Evolutionary conservation across 805 yeast species (phyloP).

Genomic region (Komagataella kurtzmanii): DNA sequence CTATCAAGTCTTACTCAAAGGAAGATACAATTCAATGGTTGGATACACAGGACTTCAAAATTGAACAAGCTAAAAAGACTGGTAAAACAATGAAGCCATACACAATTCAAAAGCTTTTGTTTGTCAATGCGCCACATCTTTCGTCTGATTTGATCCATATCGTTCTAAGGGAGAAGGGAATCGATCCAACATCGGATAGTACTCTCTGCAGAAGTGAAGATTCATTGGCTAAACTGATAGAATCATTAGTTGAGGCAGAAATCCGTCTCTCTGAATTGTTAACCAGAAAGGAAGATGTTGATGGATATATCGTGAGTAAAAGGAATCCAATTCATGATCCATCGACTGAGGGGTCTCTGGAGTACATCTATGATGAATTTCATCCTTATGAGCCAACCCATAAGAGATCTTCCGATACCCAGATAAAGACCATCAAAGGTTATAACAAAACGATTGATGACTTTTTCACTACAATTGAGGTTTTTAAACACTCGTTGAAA

Average conservation of each 20-base stretch:
- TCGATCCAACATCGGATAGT: constrained; percentile 29
- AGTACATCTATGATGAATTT: constrained; percentile 36
- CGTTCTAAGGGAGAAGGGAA: constrained; percentile 27
- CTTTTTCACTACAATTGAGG: constrained; percentile 76
- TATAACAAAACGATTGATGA: constrained; percentile 75
- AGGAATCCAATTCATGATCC: constrained; percentile 37
- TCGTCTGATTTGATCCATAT: constrained; percentile 70
- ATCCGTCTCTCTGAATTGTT: constrained; percentile 24
- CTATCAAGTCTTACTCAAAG: constrained; percentile 6
- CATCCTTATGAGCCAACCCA: constrained; percentile 36
- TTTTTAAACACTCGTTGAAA: constrained; percentile 61
- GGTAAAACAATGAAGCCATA: constrained; percentile 28
- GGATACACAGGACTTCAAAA: constrained; percentile 1
- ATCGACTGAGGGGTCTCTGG: constrained; percentile 15
- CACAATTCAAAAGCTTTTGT: constrained; percentile 58
- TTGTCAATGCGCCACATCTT: constrained; percentile 56
- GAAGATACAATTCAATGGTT: constrained; percentile 25
- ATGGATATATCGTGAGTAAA: constrained; percentile 55
- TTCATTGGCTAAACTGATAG: constrained; percentile 18
- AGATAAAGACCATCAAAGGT: constrained; percentile 36
- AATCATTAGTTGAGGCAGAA: constrained; percentile 35
- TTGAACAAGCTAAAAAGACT: constrained; percentile 15
- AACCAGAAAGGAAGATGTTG: constrained; percentile 18
- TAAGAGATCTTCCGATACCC: constrained; percentile 14
- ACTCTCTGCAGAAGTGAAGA: constrained; percentile 15